Evolutionary conservation across 1,139 yeast genomes (phyloP).

Genomic region (Yamadazyma taylorii): DNA sequence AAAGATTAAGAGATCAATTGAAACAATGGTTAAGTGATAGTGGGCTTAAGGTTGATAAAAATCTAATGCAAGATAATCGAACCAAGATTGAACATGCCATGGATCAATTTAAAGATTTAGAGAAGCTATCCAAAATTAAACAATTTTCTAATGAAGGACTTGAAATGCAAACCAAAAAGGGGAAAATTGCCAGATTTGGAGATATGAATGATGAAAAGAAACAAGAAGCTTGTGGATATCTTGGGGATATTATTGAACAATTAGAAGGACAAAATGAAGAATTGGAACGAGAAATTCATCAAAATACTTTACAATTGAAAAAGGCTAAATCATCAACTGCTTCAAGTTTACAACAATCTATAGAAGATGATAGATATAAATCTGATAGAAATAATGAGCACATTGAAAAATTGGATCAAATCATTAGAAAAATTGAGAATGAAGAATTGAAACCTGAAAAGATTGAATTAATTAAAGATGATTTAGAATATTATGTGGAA

Average conservation of each 20-base stretch:
- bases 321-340: slow-evolving; percentile 52
- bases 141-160: slow-evolving; percentile 95
- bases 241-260: slow-evolving; percentile 77
- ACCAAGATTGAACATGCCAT: slow-evolving; percentile 85
- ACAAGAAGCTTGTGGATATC: slow-evolving; percentile 69
- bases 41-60: slow-evolving; percentile 88
- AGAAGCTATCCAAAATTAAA: slow-evolving; percentile 91
- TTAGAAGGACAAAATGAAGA: slow-evolving; percentile 79
- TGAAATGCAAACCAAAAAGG: slow-evolving; percentile 57
- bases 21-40: slow-evolving; percentile 93
- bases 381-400: slow-evolving; percentile 82
- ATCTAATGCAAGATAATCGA: slow-evolving; percentile 71
- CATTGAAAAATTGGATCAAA: slow-evolving; percentile 71
- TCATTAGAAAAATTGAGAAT: slow-evolving; percentile 76
- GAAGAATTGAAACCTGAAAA: slow-evolving; percentile 81
- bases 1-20: slow-evolving; percentile 91
- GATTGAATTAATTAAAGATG: slow-evolving; percentile 81
- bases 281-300: slow-evolving; percentile 75
- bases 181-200: slow-evolving; percentile 31
- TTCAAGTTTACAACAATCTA: slow-evolving; percentile 42
- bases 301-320: slow-evolving; percentile 40
- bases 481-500: slow-evolving; percentile 90
- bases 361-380: slow-evolving; percentile 62
- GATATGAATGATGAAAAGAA: slow-evolving; percentile 82
- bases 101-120: slow-evolving; percentile 96